Conservation (phyloP, 1,139 yeast genomes). For the Scheffersomyces cryptocercus region DNA sequence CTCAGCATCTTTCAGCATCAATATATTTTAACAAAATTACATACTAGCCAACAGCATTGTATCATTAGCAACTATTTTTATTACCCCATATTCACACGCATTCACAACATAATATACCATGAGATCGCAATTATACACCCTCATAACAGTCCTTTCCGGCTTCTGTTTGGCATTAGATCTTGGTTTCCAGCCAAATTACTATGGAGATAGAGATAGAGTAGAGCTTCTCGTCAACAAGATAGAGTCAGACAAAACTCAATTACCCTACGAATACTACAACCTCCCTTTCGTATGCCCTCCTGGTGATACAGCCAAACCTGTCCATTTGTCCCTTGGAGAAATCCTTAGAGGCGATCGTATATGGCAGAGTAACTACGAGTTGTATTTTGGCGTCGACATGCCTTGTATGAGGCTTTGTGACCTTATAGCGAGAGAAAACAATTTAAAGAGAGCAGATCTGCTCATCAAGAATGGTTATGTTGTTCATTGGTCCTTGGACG, state of each 20-base stretch:
- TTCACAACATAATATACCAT: too few species aligned
- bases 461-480: conserved; percentile 71
- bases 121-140: too few species aligned
- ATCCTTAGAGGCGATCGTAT: conserved; percentile 80
- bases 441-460: conserved; percentile 56
- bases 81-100: too few species aligned
- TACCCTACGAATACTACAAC: conserved; percentile 78
- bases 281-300: conserved; percentile 84
- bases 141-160: not conserved
- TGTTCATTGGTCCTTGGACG: conserved; percentile 84
- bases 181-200: conserved; percentile 25
- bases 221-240: conserved; percentile 75
- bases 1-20: too few species aligned
- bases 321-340: conserved; percentile 73
- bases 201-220: conserved; percentile 59
- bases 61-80: too few species aligned
- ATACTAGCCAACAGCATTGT: too few species aligned
- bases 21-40: too few species aligned
- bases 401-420: conserved; percentile 72
- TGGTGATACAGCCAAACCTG: conserved; percentile 50
- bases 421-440: conserved; percentile 51
- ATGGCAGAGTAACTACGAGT: conserved; percentile 69
- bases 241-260: conserved; percentile 72
- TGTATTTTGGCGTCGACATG: conserved; percentile 61
- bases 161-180: conserved; percentile 8